phyloP scores from a whole-genome alignment of 164 flowering plant species.

The Paratinospora sagittata region DNA sequence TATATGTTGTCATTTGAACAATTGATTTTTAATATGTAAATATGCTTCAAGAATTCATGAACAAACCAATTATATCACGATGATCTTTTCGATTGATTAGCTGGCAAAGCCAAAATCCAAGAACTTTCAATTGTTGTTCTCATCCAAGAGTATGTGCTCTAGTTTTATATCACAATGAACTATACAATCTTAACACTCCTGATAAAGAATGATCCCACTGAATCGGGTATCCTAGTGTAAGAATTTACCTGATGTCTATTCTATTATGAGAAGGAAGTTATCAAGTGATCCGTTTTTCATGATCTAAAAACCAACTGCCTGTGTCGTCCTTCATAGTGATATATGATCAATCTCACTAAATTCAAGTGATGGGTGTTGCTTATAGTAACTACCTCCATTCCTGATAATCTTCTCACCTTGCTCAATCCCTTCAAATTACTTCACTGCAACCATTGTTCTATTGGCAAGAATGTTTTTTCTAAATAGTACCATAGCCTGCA shows the following conservation, averaged over 20 bases:
- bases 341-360: slow-evolving; percentile 33
- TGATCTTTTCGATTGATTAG: slow-evolving; percentile 22
- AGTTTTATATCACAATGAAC: slow-evolving; percentile 24
- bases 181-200: slow-evolving; percentile 26
- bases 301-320: slow-evolving; percentile 34
- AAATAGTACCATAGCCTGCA: slow-evolving; percentile 34
- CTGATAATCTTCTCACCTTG: slow-evolving; percentile 37
- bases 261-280: slow-evolving; percentile 20
- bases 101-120: slow-evolving; percentile 24
- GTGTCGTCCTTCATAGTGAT: slow-evolving; percentile 39
- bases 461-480: slow-evolving; percentile 29
- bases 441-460: slow-evolving; percentile 31
- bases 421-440: slow-evolving; percentile 37
- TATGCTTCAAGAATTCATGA: no score
- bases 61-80: neutral
- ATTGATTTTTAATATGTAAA: no score
- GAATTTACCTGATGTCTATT: slow-evolving; percentile 16
- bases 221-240: slow-evolving; percentile 18
- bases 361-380: slow-evolving; percentile 40
- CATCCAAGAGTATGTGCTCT: slow-evolving; percentile 25
- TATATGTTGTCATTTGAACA: no score
- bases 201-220: slow-evolving; percentile 19
- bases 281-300: slow-evolving; percentile 37
- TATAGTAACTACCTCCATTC: slow-evolving; percentile 39
- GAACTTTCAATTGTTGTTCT: slow-evolving; percentile 18